phyloP scores from a whole-genome alignment of 148 eudicot genomes.

The Simmondsia chinensis region DNA sequence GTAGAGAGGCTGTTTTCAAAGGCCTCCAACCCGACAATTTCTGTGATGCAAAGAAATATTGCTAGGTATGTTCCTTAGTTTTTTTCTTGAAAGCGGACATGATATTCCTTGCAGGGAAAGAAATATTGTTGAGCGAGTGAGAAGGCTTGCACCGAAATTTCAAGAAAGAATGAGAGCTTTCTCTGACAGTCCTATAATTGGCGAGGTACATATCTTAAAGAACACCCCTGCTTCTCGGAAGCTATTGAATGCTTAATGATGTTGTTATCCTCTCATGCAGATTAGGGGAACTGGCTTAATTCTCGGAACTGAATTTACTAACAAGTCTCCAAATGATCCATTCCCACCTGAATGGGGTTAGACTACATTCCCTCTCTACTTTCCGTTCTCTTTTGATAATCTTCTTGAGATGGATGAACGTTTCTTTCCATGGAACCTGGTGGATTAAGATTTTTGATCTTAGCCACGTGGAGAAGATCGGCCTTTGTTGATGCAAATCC shows the following conservation, averaged over 20 bases:
- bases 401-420: no score
- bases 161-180: constrained; percentile 80
- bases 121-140: constrained; percentile 69
- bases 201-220: constrained; percentile 67
- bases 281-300: constrained; percentile 91
- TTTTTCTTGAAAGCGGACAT: background rate
- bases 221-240: background rate
- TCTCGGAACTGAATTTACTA: constrained; percentile 75
- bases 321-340: constrained; percentile 75
- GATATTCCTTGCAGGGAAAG: constrained; percentile 53
- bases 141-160: constrained; percentile 62
- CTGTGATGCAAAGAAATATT: no score
- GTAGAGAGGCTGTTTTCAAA: no score
- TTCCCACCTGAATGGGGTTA: constrained; percentile 96
- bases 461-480: no score
- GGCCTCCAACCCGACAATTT: no score
- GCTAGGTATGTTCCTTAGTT: no score
- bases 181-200: constrained; percentile 80
- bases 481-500: no score
- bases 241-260: background rate
- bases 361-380: constrained; percentile 1
- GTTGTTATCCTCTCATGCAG: constrained; percentile 24
- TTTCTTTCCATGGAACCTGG: no score
- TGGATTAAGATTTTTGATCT: no score
- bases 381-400: background rate